Conservation (phyloP, 495 filamentous ascomycete genomes). For the Annulohypoxylon nitens region DNA sequence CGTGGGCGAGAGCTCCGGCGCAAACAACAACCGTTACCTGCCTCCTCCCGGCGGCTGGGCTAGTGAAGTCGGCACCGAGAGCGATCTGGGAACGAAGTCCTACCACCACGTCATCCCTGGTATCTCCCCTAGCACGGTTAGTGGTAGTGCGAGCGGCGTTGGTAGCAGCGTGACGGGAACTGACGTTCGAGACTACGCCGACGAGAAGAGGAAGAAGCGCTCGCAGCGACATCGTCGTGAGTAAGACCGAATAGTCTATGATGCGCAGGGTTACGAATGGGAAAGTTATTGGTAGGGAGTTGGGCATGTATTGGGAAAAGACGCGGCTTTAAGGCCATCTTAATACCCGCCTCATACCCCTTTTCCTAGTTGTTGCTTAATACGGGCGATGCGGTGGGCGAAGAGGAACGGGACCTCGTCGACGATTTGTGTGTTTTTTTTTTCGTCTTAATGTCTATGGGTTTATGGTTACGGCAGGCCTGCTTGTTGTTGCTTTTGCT, state of each 20-base stretch:
- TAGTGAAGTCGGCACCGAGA: constrained; percentile 65
- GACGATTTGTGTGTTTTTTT: background rate
- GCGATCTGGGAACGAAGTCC: constrained; percentile 79
- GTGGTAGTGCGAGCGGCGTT: constrained; percentile 56
- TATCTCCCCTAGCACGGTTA: constrained; percentile 65
- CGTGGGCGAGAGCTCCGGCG: constrained; percentile 31
- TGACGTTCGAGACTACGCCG: constrained; percentile 57
- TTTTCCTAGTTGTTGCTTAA: background rate
- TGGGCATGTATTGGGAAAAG: background rate
- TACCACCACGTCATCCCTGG: constrained; percentile 87
- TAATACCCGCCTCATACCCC: background rate
- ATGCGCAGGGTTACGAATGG: background rate
- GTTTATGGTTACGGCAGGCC: background rate
- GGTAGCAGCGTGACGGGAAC: constrained; percentile 52
- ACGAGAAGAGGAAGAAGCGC: constrained; percentile 61
- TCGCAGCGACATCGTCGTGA: constrained; percentile 69
- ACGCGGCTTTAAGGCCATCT: background rate
- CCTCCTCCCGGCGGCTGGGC: constrained; percentile 67
- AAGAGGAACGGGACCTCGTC: background rate
- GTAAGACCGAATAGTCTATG: background rate
- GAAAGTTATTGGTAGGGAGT: background rate
- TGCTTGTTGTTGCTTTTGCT: background rate
- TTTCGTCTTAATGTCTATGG: constrained; percentile 4
- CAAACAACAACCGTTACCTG: constrained; percentile 36
- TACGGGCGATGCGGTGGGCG: background rate